These are phyloP conservation scores for Euphorbia corollata DNA, from an alignment of 441 rosid species.

Conservation along the genomic window DNA sequence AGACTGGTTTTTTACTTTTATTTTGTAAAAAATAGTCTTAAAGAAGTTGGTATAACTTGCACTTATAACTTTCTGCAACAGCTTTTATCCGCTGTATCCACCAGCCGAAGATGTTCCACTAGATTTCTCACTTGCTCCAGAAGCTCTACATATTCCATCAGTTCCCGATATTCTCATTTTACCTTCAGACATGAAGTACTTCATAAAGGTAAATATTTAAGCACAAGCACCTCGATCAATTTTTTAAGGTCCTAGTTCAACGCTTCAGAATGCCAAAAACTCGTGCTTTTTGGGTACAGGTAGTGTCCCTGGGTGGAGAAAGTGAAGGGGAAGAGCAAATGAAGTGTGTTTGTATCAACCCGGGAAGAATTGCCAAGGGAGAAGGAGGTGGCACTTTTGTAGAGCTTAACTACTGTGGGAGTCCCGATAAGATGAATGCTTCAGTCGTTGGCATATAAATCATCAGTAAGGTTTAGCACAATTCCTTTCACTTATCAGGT, in stretches of 20 bases:
- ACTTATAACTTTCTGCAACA: slow-evolving; percentile 27
- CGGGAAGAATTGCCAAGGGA: slow-evolving; percentile 88
- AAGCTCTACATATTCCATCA: slow-evolving; percentile 48
- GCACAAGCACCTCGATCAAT: slow-evolving; percentile 1
- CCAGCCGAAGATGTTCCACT: slow-evolving; percentile 75
- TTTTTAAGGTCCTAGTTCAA: no score
- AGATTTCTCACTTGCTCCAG: slow-evolving; percentile 72
- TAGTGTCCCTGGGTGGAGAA: slow-evolving; percentile 45
- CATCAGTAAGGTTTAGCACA: no score
- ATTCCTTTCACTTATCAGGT: no score
- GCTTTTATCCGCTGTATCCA: slow-evolving; percentile 90
- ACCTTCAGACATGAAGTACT: slow-evolving; percentile 87
- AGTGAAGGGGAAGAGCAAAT: slow-evolving; percentile 49
- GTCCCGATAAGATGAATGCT: slow-evolving; percentile 56
- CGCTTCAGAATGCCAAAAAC: no score
- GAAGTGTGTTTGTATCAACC: slow-evolving; percentile 79
- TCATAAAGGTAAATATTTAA: slow-evolving; percentile 50
- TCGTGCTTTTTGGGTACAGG: slow-evolving; percentile 30
- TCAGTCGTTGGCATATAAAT: slow-evolving; percentile 55
- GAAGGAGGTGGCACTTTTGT: slow-evolving; percentile 90
- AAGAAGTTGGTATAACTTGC: slow-evolving; percentile 8
- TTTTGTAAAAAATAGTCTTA: background rate
- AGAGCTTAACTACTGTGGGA: slow-evolving; percentile 57
- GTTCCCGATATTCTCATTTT: slow-evolving; percentile 73
- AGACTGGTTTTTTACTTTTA: slow-evolving; percentile 11